phyloP scores from a whole-genome alignment of 2,329 filamentous ascomycete species.

The Diaporthe destruens region DNA sequence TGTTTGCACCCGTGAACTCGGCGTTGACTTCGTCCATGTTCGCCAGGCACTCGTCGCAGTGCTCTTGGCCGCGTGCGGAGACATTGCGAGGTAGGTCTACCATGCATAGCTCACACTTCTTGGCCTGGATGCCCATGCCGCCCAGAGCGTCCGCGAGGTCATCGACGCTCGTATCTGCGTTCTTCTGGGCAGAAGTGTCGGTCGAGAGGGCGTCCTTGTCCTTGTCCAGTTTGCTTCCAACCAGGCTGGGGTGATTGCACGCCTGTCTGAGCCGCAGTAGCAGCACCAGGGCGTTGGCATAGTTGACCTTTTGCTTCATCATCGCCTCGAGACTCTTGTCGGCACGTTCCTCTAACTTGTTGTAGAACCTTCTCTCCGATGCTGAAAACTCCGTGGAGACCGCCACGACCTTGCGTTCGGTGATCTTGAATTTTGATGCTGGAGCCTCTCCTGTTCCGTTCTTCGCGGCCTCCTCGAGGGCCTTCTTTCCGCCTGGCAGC shows the following conservation, averaged over 20 bases:
- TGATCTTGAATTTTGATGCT: constrained; percentile 85
- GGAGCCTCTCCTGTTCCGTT: constrained; percentile 62
- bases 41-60: constrained; percentile 79
- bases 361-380: constrained; percentile 87
- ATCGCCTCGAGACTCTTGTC: constrained; percentile 89
- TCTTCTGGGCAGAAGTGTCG: constrained; percentile 67
- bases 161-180: constrained; percentile 77
- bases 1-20: constrained; percentile 56
- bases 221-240: constrained; percentile 85
- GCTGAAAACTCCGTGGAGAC: constrained; percentile 82
- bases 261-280: constrained; percentile 92
- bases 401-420: constrained; percentile 87
- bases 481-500: constrained; percentile 78
- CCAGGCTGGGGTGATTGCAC: constrained; percentile 92
- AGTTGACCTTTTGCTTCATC: constrained; percentile 87
- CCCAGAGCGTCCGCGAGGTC: constrained; percentile 88
- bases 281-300: constrained; percentile 92
- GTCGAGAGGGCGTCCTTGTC: constrained; percentile 87
- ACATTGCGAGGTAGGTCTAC: constrained; percentile 72
- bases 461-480: constrained; percentile 56
- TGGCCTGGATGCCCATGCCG: constrained; percentile 81
- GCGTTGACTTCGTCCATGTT: constrained; percentile 76
- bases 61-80: constrained; percentile 52
- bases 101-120: constrained; percentile 88
- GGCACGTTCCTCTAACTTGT: constrained; percentile 84